Conservation (phyloP, 768 basidiomycete species). For the Lactifluus pinguis region DNA sequence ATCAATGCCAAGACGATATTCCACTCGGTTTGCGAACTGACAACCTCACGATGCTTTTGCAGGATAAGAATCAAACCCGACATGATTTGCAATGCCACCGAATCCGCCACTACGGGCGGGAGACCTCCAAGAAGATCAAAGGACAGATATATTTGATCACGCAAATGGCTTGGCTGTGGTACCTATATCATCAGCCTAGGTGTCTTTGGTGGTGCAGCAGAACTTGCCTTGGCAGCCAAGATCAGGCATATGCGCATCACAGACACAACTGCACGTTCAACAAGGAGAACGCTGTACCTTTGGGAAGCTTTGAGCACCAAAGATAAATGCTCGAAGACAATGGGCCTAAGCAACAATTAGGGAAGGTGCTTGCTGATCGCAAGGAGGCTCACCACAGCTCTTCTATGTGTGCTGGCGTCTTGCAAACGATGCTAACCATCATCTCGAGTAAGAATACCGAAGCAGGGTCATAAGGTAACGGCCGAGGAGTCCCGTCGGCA, state of each 20-base stretch:
- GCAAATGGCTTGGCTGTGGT: constrained; percentile 52
- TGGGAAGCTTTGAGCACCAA: constrained; percentile 65
- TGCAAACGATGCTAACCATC: constrained; percentile 83
- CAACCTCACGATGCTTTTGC: constrained; percentile 63
- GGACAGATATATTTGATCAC: constrained; percentile 92
- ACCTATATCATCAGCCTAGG: background rate
- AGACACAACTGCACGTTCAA: constrained; percentile 89
- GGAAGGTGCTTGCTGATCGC: background rate
- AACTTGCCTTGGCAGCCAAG: constrained; percentile 64
- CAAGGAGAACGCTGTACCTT: constrained; percentile 82
- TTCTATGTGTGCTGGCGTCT: constrained; percentile 67
- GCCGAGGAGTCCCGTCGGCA: constrained; percentile 35
- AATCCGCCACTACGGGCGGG: constrained; percentile 63
- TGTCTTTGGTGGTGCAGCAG: background rate
- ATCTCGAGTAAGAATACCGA: constrained; percentile 91
- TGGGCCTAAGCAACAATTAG: constrained; percentile 52
- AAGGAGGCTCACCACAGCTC: constrained; percentile 68
- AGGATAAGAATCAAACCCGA: constrained; percentile 74
- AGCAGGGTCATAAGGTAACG: constrained; percentile 88
- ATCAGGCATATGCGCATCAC: constrained; percentile 78
- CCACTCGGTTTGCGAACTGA: constrained; percentile 93
- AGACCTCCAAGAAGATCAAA: constrained; percentile 83
- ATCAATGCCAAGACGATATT: constrained; percentile 84
- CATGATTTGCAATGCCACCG: constrained; percentile 87
- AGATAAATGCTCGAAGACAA: constrained; percentile 89